Conservation (phyloP, 73 alveolate species). For the Paramecium tetraurelia region DNA sequence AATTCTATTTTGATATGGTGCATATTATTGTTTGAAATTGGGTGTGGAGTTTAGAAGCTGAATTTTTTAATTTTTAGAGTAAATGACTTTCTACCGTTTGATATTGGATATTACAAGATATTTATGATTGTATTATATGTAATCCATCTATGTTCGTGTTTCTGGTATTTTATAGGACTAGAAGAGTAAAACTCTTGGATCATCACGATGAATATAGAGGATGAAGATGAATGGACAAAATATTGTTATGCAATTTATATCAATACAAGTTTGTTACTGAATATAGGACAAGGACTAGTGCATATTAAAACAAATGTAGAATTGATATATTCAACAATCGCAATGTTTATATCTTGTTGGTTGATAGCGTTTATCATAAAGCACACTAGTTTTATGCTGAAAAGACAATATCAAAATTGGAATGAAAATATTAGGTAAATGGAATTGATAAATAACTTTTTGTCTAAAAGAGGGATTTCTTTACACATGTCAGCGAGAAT, state of each 20-base stretch:
- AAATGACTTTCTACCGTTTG: neutral
- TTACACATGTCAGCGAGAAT: neutral
- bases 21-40: neutral
- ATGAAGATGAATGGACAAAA: neutral
- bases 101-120: neutral
- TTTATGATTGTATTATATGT: neutral
- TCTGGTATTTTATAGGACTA: constrained; percentile 3
- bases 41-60: neutral
- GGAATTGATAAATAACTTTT: neutral
- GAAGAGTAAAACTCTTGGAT: neutral
- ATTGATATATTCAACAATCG: neutral
- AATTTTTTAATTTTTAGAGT: neutral
- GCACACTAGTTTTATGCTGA: neutral
- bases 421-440: neutral
- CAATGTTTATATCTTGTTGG: neutral
- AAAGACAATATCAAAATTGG: neutral
- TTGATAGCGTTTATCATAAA: neutral
- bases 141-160: neutral
- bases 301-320: neutral
- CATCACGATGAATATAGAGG: neutral
- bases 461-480: neutral
- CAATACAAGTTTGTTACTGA: neutral
- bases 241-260: neutral
- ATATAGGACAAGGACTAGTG: neutral
- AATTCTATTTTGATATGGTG: neutral